These are phyloP conservation scores for Tylopilus subfusipes DNA, from an alignment of 768 basidiomycete species.

Conservation along the genomic window DNA sequence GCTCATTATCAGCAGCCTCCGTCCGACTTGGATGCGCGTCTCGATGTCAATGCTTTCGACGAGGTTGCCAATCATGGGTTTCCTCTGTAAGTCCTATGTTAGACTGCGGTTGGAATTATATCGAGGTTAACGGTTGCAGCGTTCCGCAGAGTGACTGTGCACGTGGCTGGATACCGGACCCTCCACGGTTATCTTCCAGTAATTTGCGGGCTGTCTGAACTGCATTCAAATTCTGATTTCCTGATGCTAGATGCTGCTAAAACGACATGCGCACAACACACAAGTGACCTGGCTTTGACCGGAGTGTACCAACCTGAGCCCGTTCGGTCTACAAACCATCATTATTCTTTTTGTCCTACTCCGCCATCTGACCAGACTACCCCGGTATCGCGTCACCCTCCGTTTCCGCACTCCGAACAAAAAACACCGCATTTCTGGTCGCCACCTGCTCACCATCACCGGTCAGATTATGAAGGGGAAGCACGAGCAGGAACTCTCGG, in stretches of 20 bases:
- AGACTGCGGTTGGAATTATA: not conserved
- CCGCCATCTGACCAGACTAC: not conserved
- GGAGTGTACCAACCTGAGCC: too few species aligned
- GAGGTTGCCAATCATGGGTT: not conserved
- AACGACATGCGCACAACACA: not conserved
- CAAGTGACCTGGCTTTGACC: not conserved
- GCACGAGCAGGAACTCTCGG: not conserved
- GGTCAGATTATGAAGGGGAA: not conserved
- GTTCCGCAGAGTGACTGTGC: not conserved
- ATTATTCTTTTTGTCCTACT: not conserved
- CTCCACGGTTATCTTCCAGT: not conserved
- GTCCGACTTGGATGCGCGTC: not conserved
- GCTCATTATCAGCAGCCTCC: not conserved
- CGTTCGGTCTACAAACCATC: too few species aligned
- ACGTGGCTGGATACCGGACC: not conserved
- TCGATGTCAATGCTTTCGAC: not conserved
- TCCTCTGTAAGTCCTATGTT: not conserved
- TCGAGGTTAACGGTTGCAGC: not conserved
- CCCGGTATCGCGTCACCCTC: not conserved
- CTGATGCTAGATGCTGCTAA: not conserved
- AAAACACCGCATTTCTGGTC: not conserved
- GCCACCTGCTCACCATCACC: not conserved
- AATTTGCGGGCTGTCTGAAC: not conserved
- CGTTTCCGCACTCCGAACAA: not conserved
- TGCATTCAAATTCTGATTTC: not conserved